Conservation (phyloP, 164 flowering plant species). For the Vitis rupestris region DNA sequence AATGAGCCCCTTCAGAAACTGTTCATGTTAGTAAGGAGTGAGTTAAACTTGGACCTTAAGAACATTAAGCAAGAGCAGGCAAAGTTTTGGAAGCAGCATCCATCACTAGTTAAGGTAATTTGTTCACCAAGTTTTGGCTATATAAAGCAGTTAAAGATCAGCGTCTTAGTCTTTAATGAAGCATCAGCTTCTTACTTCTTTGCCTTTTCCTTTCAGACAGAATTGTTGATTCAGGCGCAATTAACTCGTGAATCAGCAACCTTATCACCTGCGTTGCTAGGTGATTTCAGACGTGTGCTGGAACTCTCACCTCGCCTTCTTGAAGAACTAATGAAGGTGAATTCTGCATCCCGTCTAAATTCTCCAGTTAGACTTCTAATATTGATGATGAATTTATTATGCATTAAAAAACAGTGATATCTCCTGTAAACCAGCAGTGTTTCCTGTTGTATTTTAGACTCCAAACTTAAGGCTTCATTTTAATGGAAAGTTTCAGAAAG, state of each 20-base stretch:
- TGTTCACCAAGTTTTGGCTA: neutral
- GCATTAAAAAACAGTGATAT: too few species aligned
- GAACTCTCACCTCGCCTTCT: constrained; percentile 95
- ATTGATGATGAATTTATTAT: too few species aligned
- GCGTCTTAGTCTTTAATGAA: neutral
- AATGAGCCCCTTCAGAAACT: constrained; percentile 89
- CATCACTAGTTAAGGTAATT: constrained; percentile 75
- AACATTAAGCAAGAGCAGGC: constrained; percentile 94
- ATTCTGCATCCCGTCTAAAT: neutral
- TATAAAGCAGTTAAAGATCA: neutral
- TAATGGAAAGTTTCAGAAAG: too few species aligned
- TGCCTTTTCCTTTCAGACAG: constrained; percentile 58
- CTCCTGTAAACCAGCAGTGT: too few species aligned
- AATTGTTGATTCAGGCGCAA: constrained; percentile 87
- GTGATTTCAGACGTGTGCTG: constrained; percentile 73
- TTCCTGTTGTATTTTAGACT: too few species aligned
- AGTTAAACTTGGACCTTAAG: constrained; percentile 85
- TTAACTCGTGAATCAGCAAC: constrained; percentile 72
- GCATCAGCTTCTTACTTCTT: constrained; percentile 8
- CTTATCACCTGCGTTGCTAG: constrained; percentile 55
- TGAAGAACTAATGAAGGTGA: constrained; percentile 94
- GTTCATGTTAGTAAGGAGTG: constrained; percentile 83
- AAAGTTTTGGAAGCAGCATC: constrained; percentile 98
- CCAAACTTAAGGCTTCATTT: too few species aligned
- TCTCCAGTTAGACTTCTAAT: too few species aligned